Evolutionary conservation across 495 filamentous ascomycete genomes (phyloP).

Genomic region (Tuber melanosporum): DNA sequence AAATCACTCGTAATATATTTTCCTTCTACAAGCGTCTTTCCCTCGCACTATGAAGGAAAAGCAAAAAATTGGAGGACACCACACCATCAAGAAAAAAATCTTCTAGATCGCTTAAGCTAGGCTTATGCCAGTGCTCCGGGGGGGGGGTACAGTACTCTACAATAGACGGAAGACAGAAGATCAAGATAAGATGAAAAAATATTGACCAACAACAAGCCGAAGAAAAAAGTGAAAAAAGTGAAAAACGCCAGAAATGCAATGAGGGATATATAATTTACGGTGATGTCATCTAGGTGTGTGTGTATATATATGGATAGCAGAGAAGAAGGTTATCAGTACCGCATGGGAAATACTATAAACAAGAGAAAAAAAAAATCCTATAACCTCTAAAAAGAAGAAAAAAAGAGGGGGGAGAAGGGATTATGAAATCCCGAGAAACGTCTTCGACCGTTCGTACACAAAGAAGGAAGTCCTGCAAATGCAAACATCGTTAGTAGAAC

Average conservation of each 20-base stretch:
- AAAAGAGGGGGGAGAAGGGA: not conserved
- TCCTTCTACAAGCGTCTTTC: not conserved
- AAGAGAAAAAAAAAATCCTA: not conserved
- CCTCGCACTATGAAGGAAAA: not conserved
- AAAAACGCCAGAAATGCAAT: not conserved
- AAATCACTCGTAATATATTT: not conserved
- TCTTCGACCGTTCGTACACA: slow-evolving; percentile 78
- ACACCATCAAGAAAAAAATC: not conserved
- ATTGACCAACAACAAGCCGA: not conserved
- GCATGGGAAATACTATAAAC: too few relatives aligned
- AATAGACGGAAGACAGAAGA: not conserved
- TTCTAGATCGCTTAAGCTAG: not conserved
- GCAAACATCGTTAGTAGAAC: not conserved
- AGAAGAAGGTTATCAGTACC: not conserved
- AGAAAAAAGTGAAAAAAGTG: not conserved
- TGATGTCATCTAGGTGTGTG: not conserved
- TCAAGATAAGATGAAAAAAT: not conserved
- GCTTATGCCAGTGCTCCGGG: not conserved
- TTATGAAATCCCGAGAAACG: slow-evolving; percentile 60
- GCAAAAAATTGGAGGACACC: not conserved
- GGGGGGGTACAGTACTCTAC: not conserved
- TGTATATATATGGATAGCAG: not conserved
- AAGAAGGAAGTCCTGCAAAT: slow-evolving; percentile 46
- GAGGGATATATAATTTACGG: not conserved
- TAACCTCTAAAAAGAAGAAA: too few relatives aligned